Evolutionary conservation across 352 stramenopile genomes (phyloP).

Genomic region (Aphanomyces invadans): DNA sequence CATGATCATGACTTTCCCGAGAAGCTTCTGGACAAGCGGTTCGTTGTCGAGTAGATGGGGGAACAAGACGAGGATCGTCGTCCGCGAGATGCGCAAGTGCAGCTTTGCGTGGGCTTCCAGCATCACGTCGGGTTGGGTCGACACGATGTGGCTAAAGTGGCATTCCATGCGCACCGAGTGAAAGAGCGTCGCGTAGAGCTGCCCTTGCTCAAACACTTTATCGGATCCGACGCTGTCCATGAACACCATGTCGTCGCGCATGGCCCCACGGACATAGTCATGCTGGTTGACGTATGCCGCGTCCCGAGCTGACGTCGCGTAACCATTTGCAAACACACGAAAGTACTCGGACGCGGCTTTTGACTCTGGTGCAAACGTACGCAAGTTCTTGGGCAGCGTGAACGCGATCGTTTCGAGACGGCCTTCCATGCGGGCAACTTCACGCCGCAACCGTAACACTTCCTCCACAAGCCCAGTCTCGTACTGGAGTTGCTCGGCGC

Average conservation of each 20-base stretch:
- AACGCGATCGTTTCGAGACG: neutral
- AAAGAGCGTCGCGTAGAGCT: constrained; percentile 52
- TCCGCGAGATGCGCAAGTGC: constrained; percentile 40
- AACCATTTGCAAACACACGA: neutral
- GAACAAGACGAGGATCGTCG: constrained; percentile 59
- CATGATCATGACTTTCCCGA: constrained; percentile 27
- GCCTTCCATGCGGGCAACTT: constrained; percentile 8
- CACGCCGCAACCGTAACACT: neutral
- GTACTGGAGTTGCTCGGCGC: neutral
- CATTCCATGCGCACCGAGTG: constrained; percentile 34
- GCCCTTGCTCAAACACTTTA: constrained; percentile 50
- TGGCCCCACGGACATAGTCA: constrained; percentile 13
- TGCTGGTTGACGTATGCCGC: neutral
- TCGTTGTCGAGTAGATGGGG: constrained; percentile 51
- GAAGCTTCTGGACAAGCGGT: constrained; percentile 42
- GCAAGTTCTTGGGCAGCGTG: neutral
- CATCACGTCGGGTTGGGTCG: constrained; percentile 39
- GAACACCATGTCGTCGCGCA: constrained; percentile 13
- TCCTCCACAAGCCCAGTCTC: neutral
- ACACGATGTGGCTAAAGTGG: constrained; percentile 36
- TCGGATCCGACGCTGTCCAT: constrained; percentile 30
- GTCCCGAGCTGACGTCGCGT: neutral
- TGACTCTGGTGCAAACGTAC: neutral
- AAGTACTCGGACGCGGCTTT: constrained; percentile 14
- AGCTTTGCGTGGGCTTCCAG: constrained; percentile 40